Percentiles rank a stretch among this genome's conserved stretches.
Conservation (phyloP, 345 rosid species). For the Boechera retrofracta region DNA sequence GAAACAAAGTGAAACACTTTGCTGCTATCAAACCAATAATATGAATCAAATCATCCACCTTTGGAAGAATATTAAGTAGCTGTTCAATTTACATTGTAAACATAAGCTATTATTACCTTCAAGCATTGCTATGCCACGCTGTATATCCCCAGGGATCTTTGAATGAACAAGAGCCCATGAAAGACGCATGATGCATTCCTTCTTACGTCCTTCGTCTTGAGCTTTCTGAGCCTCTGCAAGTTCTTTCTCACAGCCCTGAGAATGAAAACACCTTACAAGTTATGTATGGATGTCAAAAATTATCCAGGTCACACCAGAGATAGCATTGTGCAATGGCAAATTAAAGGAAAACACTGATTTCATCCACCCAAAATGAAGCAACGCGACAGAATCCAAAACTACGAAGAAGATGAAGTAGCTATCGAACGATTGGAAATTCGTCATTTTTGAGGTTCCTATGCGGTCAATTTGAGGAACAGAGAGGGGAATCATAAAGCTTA, state of each 20-base stretch:
- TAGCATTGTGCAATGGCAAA: background rate
- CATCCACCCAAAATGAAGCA: background rate
- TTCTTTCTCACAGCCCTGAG: constrained; percentile 81
- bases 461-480: background rate
- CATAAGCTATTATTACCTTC: constrained; percentile 51
- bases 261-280: constrained; percentile 2
- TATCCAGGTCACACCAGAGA: background rate
- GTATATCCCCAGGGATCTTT: constrained; percentile 59
- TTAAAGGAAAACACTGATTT: background rate
- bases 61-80: background rate
- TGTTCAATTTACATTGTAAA: background rate
- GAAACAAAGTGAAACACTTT: constrained; percentile 19
- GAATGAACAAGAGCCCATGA: constrained; percentile 95
- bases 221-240: constrained; percentile 63
- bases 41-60: constrained; percentile 13
- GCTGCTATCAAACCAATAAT: constrained; percentile 12
- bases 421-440: constrained; percentile 1
- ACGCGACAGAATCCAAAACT: constrained; percentile 11
- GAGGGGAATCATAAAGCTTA: constrained; percentile 37
- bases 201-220: constrained; percentile 54
- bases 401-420: background rate
- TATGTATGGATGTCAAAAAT: background rate
- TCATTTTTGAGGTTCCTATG: background rate
- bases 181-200: constrained; percentile 67
- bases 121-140: constrained; percentile 89